phyloP scores from a whole-genome alignment of 108 stramenopile genomes.

The Nitzschia palea region DNA sequence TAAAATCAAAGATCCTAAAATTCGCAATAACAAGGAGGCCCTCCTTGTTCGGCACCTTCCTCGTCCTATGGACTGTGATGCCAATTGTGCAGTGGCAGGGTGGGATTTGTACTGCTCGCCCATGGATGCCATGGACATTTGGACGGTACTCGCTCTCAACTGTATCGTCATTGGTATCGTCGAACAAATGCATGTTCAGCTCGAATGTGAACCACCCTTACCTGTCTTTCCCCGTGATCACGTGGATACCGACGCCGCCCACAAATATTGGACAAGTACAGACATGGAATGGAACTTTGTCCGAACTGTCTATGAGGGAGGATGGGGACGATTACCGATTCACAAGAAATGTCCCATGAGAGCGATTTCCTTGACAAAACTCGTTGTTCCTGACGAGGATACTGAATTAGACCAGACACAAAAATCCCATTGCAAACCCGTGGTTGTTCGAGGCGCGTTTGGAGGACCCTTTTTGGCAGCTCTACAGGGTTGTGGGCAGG shows the following conservation, averaged over 20 bases:
- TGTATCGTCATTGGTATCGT: conserved; percentile 70
- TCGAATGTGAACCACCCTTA: conserved; percentile 73
- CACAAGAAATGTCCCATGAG: background rate
- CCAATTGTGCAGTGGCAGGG: conserved; percentile 57
- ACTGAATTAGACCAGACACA: too few relatives aligned
- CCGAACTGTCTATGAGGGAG: conserved; percentile 26
- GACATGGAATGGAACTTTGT: conserved; percentile 10
- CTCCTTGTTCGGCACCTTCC: conserved; percentile 22
- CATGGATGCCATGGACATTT: conserved; percentile 39
- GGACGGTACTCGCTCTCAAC: conserved; percentile 41
- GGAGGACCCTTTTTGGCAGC: conserved; percentile 62
- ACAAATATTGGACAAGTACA: conserved; percentile 54
- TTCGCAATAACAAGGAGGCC: background rate
- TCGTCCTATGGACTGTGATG: conserved; percentile 30
- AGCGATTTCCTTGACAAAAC: background rate
- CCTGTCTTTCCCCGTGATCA: conserved; percentile 78
- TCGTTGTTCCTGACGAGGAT: too few relatives aligned
- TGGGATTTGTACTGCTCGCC: conserved; percentile 69
- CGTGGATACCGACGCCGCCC: conserved; percentile 60
- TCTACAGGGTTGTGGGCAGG: conserved; percentile 36
- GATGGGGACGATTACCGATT: conserved; percentile 36
- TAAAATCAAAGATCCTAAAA: background rate
- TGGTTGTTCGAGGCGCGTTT: conserved; percentile 72
- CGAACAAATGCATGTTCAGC: conserved; percentile 55
- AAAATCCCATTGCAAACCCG: too few relatives aligned